Base-by-base conservation (phyloP, 495 filamentous ascomycete genomes). In the Aspergillus egyptiacus region DNA sequence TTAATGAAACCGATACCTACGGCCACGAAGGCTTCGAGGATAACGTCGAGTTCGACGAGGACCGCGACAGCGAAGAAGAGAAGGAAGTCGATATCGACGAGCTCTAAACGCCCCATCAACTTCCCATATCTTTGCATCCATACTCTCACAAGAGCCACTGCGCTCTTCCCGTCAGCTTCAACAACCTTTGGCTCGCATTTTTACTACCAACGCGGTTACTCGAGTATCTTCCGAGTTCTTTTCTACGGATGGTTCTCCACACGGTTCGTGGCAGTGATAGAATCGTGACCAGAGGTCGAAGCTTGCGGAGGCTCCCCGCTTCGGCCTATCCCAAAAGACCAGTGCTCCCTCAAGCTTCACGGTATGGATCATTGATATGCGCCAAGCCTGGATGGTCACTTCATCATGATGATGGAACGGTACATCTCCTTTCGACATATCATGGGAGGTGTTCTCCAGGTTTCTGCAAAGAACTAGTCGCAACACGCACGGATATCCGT, bases 1-100 rank as follows among this genome's bases (percentile, higher is more conserved):
- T 97, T 79, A 97, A 97, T 78, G 91, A 97, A 81, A 96, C 91
- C 49, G 91, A 96, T 70, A 94, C 89, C 55, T 96, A 89, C 67
- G 82, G 79, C 41, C 73, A 82, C 51, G 74, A 79, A 53, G 76
- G 76, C 50, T 66, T 76, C 62, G 76, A 79, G 56, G 76, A 78
- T 60, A 78, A 77, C 64, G 75, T 80, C 61, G 76, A 79, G 64
- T 79, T 79, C 67, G 76, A 78, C 70, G 74, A 79, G 61, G 76
- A 80, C 60, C 69, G 75, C 60, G 74, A 74, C 44, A 71, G 68
- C 56, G 76, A 77, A 61, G 75, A 78, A 38, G 75, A 79, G 54
- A 75, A 79, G 72, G 74, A 79, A 53, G 72, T 80, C 55, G 76
- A 79, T 64, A 73, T 80, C 61, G 76, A 80, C 64, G 75, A 80